A percentile compares a stretch with the other conserved stretches of the same genome.
These are phyloP conservation scores for Schoenoplectus tabernaemontani DNA, from an alignment of 202 grass and related monocot genomes.

Conservation along the genomic window DNA sequence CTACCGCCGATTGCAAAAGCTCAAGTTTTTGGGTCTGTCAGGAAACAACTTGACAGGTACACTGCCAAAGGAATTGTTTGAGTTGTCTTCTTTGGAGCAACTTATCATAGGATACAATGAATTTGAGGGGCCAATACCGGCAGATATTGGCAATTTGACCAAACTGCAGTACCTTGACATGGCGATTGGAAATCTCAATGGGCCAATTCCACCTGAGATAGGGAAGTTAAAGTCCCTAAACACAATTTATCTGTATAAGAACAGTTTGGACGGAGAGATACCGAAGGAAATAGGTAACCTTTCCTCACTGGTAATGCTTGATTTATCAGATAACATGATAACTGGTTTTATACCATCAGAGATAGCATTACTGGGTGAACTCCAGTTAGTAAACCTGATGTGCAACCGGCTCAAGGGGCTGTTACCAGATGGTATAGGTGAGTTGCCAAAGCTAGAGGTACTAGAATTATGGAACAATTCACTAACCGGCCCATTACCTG, in stretches of 20 bases:
- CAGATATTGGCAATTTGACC: constrained; percentile 61
- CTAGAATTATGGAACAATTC: constrained; percentile 98
- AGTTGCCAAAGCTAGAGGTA: constrained; percentile 64
- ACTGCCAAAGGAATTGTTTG: constrained; percentile 58
- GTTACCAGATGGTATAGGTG: constrained; percentile 51
- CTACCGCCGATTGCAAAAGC: constrained; percentile 57
- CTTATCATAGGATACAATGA: constrained; percentile 91
- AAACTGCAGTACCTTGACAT: constrained; percentile 85
- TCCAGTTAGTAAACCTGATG: constrained; percentile 92
- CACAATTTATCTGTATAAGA: constrained; percentile 78
- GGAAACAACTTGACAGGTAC: constrained; percentile 86
- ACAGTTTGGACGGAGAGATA: constrained; percentile 61
- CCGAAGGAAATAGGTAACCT: constrained; percentile 70
- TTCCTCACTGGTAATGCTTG: constrained; percentile 65
- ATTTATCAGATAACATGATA: constrained; percentile 76
- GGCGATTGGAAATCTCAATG: constrained; percentile 67
- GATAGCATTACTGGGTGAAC: constrained; percentile 46
- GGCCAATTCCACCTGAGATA: constrained; percentile 60
- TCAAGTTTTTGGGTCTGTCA: constrained; percentile 86
- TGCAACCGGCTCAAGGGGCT: constrained; percentile 84
- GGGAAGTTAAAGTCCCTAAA: constrained; percentile 48
- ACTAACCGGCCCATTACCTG: constrained; percentile 59
- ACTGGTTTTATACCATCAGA: constrained; percentile 64
- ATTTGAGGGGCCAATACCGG: constrained; percentile 62
- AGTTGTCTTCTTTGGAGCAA: constrained; percentile 66